phyloP scores from a whole-genome alignment of 768 basidiomycete genomes.

The Kwoniella shandongensis region DNA sequence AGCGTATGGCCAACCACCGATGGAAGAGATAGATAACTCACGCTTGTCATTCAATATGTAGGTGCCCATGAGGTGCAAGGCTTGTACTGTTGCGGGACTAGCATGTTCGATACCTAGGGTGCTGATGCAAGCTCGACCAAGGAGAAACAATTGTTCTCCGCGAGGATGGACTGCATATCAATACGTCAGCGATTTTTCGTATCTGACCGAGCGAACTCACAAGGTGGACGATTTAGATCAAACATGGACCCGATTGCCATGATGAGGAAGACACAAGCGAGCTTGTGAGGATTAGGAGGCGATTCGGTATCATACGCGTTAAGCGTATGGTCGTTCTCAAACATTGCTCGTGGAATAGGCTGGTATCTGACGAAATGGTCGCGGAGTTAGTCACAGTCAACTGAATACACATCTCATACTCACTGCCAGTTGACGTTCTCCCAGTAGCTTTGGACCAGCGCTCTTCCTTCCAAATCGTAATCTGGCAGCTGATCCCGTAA shows the following conservation, averaged over 20 bases:
- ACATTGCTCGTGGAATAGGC: constrained; percentile 38
- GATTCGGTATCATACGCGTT: constrained; percentile 39
- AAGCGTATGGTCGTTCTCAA: constrained; percentile 45
- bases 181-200: neutral
- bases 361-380: constrained; percentile 41
- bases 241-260: constrained; percentile 52
- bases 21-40: constrained; percentile 16
- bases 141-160: constrained; percentile 42
- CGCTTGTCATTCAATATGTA: constrained; percentile 50
- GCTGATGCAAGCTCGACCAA: constrained; percentile 48
- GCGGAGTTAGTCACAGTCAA: neutral
- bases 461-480: constrained; percentile 44
- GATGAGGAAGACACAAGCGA: constrained; percentile 52
- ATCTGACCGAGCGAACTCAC: constrained; percentile 23
- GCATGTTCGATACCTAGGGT: constrained; percentile 39
- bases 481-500: constrained; percentile 41
- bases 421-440: constrained; percentile 53
- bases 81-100: constrained; percentile 50
- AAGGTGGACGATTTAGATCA: constrained; percentile 46
- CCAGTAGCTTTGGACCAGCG: constrained; percentile 46
- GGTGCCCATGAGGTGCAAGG: constrained; percentile 45
- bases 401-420: constrained; percentile 15
- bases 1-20: neutral
- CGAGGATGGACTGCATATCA: constrained; percentile 35
- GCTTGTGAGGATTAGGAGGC: constrained; percentile 45